These are phyloP conservation scores for Cornus suecica DNA, from an alignment of 148 eudicot genomes.

Conservation along the genomic window DNA sequence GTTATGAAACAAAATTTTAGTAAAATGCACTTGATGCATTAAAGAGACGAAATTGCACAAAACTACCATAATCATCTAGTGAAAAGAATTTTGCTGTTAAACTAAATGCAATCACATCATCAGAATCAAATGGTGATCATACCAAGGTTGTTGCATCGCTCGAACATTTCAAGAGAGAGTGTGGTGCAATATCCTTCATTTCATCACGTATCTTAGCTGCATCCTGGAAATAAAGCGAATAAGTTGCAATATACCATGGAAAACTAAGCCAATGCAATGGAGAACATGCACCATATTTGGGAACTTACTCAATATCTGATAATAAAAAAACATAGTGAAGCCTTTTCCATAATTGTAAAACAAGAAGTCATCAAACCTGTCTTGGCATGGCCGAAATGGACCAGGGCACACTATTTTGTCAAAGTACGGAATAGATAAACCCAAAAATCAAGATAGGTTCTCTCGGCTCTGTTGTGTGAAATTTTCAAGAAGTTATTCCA, in stretches of 20 bases:
- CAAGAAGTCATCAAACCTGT: too few species aligned
- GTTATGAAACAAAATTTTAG: too few species aligned
- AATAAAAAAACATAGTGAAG: neutral
- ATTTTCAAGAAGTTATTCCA: too few species aligned
- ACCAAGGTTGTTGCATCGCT: conserved; percentile 98
- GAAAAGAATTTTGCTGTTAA: neutral
- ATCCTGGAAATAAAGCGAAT: conserved; percentile 42
- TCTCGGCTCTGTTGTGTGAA: too few species aligned
- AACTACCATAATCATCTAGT: neutral
- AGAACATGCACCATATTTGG: neutral
- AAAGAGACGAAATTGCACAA: too few species aligned
- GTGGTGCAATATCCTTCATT: conserved; percentile 82
- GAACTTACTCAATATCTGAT: neutral
- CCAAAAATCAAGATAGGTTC: too few species aligned
- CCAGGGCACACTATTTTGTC: too few species aligned
- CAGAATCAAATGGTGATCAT: conserved; percentile 14
- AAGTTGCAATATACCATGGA: neutral
- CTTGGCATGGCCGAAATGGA: too few species aligned
- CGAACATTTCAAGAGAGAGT: conserved; percentile 81
- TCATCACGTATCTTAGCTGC: conserved; percentile 83
- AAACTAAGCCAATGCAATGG: neutral
- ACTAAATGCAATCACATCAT: neutral
- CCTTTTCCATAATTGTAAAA: neutral
- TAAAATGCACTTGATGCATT: too few species aligned
- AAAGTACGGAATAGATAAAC: too few species aligned